These are phyloP conservation scores for Penicillium sp. DNA, from an alignment of 2,329 filamentous ascomycete genomes.

Conservation along the genomic window DNA sequence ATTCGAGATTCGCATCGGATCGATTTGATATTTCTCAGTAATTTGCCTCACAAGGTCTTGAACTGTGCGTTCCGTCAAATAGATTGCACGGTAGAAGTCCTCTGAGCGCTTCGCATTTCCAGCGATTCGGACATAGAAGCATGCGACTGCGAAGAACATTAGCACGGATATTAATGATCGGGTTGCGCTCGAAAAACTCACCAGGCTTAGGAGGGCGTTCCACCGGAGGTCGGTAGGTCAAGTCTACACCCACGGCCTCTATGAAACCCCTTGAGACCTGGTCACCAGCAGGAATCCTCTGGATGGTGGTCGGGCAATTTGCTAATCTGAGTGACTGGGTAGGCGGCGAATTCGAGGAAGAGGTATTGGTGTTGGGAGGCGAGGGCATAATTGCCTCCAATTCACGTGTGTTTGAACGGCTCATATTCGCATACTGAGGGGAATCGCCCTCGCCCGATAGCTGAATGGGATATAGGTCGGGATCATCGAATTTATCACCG, in stretches of 20 bases:
- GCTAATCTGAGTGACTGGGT: constrained; percentile 17
- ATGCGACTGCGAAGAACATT: constrained; percentile 61
- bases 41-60: constrained; percentile 71
- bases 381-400: constrained; percentile 37
- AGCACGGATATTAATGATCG: constrained; percentile 20
- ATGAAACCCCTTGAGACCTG: constrained; percentile 72
- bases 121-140: constrained; percentile 73
- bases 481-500: constrained; percentile 46
- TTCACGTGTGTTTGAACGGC: constrained; percentile 30
- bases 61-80: constrained; percentile 73
- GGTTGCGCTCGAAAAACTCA: constrained; percentile 37
- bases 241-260: constrained; percentile 86
- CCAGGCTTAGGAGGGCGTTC: constrained; percentile 67
- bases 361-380: constrained; percentile 41
- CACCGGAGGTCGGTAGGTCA: constrained; percentile 73
- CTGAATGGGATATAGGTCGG: constrained; percentile 44
- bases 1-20: constrained; percentile 67
- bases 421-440: constrained; percentile 30
- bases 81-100: constrained; percentile 78
- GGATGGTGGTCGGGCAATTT: constrained; percentile 33
- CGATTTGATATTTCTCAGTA: constrained; percentile 75
- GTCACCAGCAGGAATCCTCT: constrained; percentile 23
- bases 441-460: constrained; percentile 34
- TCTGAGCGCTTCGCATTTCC: constrained; percentile 51
- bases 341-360: constrained; percentile 38